A percentile compares a stretch with the other conserved stretches of the same genome.
These are phyloP conservation scores for Fomitopsis pinicola DNA, from an alignment of 1,284 basidiomycete genomes.

Conservation along the genomic window DNA sequence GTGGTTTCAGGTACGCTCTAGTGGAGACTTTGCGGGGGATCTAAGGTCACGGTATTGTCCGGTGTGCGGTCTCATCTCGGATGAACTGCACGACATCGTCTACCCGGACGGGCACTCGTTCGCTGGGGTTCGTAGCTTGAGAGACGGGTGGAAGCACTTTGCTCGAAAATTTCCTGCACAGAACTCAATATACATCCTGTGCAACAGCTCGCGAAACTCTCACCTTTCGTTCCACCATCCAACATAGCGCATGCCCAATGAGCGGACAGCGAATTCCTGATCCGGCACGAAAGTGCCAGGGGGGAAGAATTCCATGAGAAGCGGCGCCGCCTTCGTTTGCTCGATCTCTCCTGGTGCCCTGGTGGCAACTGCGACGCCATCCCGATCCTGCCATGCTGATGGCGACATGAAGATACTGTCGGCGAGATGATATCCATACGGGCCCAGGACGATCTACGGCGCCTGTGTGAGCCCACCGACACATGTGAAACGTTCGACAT, in stretches of 20 bases:
- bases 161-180: constrained; percentile 27
- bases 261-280: constrained; percentile 56
- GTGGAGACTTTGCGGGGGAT: not conserved
- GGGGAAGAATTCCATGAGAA: constrained; percentile 79
- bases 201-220: constrained; percentile 1
- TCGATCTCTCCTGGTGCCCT: not conserved
- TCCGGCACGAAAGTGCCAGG: constrained; percentile 69
- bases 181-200: not conserved
- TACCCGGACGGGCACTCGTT: constrained; percentile 48
- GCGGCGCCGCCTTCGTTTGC: constrained; percentile 7
- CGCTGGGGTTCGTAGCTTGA: constrained; percentile 29
- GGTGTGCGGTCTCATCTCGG: constrained; percentile 26
- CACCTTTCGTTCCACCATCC: constrained; percentile 69
- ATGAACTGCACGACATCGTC: constrained; percentile 40
- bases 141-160: constrained; percentile 34
- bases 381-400: constrained; percentile 19
- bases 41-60: constrained; percentile 4
- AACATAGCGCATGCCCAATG: constrained; percentile 68
- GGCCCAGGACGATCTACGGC: constrained; percentile 63
- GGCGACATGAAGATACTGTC: constrained; percentile 72
- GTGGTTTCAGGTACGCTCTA: not conserved
- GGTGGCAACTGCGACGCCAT: constrained; percentile 10
- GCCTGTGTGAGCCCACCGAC: too few species aligned
- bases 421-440: constrained; percentile 68
- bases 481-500: not conserved